Evolutionary conservation across 2,329 filamentous ascomycete species (phyloP), one percentile per base, ranked within the genome.

Genomic region (Claviceps africana): DNA sequence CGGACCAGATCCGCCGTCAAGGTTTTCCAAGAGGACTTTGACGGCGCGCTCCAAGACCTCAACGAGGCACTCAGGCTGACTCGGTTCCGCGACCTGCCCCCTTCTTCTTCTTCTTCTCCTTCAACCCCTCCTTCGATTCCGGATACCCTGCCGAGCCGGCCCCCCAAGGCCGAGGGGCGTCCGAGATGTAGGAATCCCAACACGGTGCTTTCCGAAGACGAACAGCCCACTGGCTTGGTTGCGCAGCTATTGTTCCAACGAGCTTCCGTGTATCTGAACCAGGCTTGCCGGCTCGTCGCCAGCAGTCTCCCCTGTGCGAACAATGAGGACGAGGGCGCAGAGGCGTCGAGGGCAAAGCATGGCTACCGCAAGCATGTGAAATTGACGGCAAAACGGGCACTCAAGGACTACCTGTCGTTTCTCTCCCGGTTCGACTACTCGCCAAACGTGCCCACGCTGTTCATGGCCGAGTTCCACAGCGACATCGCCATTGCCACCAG

Each of bases 371-470:
- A 85, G 64, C 68, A 77, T 28, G 83, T 91, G 57, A 86, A 86
- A 59, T 74, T 76, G 1, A 82, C 85, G 65, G 87, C 87, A 3
- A 90, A 87, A 65, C 78, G 82, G 52, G 86, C 87, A 1, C 68
- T 93, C 22, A 77, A 83, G 54, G 87, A 93, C 67, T 89, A 86
- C 62, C 72, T 82, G 59, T 72, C 77, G 22, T 93, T 87, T 62
- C 70, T 94, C 40, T 79, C 81, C 1, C 73, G 82, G 54, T 82
- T 93, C 56, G 85, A 93, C 60, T 93, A 93, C 66, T 86, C 87
- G 0, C 85, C 86, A 0, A 78, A 85, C 48, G 66, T 86, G 43
- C 77, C 83, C 17, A 25, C 7, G 7, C 9, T 33, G 7, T 28
- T 50, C n/a, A 37, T 51, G 8, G 67, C 77, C 45, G 75, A 81